Conservation (phyloP, 2,329 filamentous ascomycete genomes). For the Fusarium sp. region DNA sequence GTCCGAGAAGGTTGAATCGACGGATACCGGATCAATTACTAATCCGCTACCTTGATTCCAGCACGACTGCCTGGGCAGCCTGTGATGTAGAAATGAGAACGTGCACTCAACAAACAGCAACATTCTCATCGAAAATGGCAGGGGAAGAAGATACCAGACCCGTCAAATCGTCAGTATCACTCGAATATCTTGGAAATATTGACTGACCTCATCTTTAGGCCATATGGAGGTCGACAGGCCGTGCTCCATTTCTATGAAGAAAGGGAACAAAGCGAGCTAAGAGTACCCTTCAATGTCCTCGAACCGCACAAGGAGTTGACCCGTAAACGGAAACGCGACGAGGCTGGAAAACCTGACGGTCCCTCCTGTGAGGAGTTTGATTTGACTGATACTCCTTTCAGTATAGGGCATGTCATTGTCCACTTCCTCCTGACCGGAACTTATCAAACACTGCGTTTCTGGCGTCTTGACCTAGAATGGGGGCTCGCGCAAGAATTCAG, state of each 20-base stretch:
- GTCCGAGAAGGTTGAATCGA: background rate
- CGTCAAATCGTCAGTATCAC: background rate
- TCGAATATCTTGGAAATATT: background rate
- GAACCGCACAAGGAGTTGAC: background rate
- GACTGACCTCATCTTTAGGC: background rate
- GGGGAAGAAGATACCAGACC: background rate
- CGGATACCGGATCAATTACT: background rate
- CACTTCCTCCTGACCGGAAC: slow-evolving; percentile 5
- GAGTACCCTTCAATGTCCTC: accelerated
- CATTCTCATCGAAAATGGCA: too few relatives aligned
- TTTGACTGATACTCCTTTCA: background rate
- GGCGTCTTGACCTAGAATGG: accelerated
- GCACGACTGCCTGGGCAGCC: too few relatives aligned
- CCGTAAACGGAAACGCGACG: background rate
- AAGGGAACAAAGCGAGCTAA: too few relatives aligned
- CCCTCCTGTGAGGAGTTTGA: background rate
- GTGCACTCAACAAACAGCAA: background rate
- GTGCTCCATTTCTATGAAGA: background rate
- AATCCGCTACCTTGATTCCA: background rate
- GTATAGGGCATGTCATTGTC: slow-evolving; percentile 10
- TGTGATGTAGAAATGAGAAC: background rate
- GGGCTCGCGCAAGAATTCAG: background rate
- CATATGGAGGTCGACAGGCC: background rate
- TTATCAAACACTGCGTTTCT: background rate
- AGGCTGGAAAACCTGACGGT: accelerated